Percentiles rank a stretch among this genome's conserved stretches.
These are phyloP conservation scores for Kodamaea sagamina DNA, from an alignment of 805 yeast genomes.

Conservation along the genomic window DNA sequence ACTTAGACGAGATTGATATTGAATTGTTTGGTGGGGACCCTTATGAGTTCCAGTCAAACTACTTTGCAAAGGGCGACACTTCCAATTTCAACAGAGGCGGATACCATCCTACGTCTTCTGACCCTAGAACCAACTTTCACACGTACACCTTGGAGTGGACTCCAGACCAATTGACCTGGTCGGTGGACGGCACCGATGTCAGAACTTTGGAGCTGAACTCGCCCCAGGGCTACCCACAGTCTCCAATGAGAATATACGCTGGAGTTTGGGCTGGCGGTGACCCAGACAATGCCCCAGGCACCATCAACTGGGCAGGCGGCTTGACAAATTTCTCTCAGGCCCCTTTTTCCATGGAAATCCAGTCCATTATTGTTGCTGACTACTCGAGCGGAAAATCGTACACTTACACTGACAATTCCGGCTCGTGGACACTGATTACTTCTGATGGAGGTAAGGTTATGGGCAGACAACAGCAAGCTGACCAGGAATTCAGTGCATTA, in stretches of 20 bases:
- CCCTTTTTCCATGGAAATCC: slow-evolving; percentile 69
- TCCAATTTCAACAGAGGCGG: slow-evolving; percentile 54
- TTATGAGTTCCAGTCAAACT: slow-evolving; percentile 19
- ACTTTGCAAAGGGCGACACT: slow-evolving; percentile 18
- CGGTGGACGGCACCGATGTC: slow-evolving; percentile 65
- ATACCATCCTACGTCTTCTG: slow-evolving; percentile 55
- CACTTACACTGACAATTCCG: slow-evolving; percentile 56
- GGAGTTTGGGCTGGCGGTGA: slow-evolving; percentile 90
- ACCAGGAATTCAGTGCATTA: slow-evolving; percentile 11
- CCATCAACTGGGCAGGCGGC: slow-evolving; percentile 86
- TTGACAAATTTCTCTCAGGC: slow-evolving; percentile 60
- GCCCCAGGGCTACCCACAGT: slow-evolving; percentile 80
- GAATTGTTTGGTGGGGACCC: slow-evolving; percentile 20
- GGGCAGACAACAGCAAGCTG: slow-evolving; percentile 46
- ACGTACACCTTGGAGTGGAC: slow-evolving; percentile 89
- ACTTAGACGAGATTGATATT: slow-evolving; percentile 20
- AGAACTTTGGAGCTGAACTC: slow-evolving; percentile 58
- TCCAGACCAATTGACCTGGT: slow-evolving; percentile 63
- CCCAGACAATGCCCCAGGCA: slow-evolving; percentile 60
- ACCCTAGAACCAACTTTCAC: slow-evolving; percentile 62
- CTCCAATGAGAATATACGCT: slow-evolving; percentile 75
- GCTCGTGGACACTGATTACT: slow-evolving; percentile 59
- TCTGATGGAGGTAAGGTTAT: slow-evolving; percentile 60
- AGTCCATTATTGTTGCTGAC: slow-evolving; percentile 62
- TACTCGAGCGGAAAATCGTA: slow-evolving; percentile 58